These are phyloP conservation scores for Colletotrichum kahawae DNA, from an alignment of 2,329 filamentous ascomycete genomes.

Conservation along the genomic window DNA sequence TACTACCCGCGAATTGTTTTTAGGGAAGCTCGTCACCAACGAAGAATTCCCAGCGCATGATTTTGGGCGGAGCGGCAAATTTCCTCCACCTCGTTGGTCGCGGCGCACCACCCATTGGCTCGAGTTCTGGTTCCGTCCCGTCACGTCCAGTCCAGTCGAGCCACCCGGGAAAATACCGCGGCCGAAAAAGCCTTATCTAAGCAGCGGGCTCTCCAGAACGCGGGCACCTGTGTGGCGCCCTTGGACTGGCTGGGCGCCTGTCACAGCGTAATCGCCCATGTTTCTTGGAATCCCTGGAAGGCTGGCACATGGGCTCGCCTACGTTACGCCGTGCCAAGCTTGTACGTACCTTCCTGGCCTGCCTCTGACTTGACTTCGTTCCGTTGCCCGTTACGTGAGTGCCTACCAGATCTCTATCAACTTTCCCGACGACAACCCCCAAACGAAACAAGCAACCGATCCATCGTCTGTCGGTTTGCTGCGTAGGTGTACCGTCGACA, in stretches of 20 bases:
- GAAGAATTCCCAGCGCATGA: constrained; percentile 27
- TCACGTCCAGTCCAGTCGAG: background rate
- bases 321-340: constrained; percentile 11
- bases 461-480: background rate
- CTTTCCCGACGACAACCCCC: constrained; percentile 6
- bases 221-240: background rate
- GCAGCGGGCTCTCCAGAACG: constrained; percentile 11
- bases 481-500: background rate
- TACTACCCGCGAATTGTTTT: constrained; percentile 18
- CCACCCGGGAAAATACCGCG: constrained; percentile 28
- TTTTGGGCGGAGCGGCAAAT: constrained; percentile 33
- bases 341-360: constrained; percentile 9
- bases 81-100: constrained; percentile 28
- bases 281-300: constrained; percentile 10
- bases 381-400: constrained; percentile 11
- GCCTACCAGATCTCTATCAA: constrained; percentile 2
- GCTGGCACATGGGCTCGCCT: background rate
- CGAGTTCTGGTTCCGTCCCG: background rate
- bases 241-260: background rate
- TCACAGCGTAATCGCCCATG: constrained; percentile 6
- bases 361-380: background rate
- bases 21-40: constrained; percentile 5
- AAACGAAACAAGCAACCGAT: background rate
- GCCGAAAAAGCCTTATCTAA: constrained; percentile 29
- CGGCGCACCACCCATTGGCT: constrained; percentile 33